Evolutionary conservation across 2,329 filamentous ascomycete species (phyloP).

Genomic region (Talaromyces sp.): DNA sequence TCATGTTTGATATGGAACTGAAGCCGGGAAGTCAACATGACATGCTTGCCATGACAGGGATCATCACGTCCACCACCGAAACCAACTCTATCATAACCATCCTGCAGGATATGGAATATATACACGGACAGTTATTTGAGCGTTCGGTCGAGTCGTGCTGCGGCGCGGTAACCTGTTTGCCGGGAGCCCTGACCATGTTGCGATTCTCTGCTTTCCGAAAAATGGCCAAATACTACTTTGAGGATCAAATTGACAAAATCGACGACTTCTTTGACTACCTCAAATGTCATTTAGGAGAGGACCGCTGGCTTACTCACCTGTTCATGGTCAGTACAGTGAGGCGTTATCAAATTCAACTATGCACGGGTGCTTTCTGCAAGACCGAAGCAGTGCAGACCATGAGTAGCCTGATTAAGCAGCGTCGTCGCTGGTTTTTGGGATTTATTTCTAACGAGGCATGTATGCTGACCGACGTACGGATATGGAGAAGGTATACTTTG

Average conservation of each 20-base stretch:
- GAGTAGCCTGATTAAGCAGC: constrained; percentile 81
- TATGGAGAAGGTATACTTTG: constrained; percentile 88
- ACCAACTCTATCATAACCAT: constrained; percentile 87
- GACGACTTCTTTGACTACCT: constrained; percentile 95
- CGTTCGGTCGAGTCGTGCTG: constrained; percentile 92
- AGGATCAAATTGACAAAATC: constrained; percentile 91
- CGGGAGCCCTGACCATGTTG: constrained; percentile 90
- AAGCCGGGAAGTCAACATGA: constrained; percentile 87
- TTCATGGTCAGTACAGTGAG: constrained; percentile 98
- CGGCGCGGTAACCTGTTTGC: constrained; percentile 89
- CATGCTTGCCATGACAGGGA: constrained; percentile 96
- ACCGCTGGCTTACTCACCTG: constrained; percentile 93
- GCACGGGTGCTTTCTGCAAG: constrained; percentile 96
- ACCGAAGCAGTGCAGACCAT: constrained; percentile 94
- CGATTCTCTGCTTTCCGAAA: constrained; percentile 93
- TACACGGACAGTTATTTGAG: constrained; percentile 94
- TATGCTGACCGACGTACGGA: constrained; percentile 90
- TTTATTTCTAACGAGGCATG: constrained; percentile 98
- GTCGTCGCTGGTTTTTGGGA: constrained; percentile 91
- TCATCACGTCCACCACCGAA: constrained; percentile 89
- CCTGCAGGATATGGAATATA: constrained; percentile 96
- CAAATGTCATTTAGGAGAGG: constrained; percentile 91
- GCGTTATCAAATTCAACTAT: constrained; percentile 95
- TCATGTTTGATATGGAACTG: constrained; percentile 97
- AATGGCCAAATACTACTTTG: constrained; percentile 98